Percentiles rank a stretch among this genome's conserved stretches.
phyloP scores from a whole-genome alignment of 768 basidiomycete species.

The Suillus hirtellus region DNA sequence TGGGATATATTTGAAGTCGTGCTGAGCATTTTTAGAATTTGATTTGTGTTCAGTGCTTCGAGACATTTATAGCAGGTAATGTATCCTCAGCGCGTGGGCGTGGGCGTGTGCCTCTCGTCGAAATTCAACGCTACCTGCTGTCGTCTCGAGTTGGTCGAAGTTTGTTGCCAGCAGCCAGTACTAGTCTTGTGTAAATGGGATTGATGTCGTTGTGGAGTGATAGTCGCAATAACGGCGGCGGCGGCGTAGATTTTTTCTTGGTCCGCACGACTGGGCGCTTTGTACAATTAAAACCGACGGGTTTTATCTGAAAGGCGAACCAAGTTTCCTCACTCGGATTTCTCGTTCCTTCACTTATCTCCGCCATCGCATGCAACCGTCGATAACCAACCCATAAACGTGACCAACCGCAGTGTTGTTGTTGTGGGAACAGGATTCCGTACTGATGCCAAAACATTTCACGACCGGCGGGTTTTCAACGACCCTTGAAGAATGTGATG shows the following conservation, averaged over 20 bases:
- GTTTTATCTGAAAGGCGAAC: neutral
- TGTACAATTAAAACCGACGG: neutral
- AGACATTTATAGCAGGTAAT: neutral
- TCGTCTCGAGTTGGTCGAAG: neutral
- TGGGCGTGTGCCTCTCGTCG: neutral
- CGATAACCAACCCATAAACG: neutral
- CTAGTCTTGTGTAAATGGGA: neutral
- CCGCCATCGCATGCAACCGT: neutral
- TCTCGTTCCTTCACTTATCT: neutral
- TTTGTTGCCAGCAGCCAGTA: neutral
- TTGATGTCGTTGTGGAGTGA: neutral
- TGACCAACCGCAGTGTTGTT: neutral
- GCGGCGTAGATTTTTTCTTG: neutral
- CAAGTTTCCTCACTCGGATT: neutral
- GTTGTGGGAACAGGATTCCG: neutral
- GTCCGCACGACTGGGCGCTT: neutral
- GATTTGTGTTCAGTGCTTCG: neutral
- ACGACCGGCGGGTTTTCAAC: neutral
- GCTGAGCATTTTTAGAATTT: neutral
- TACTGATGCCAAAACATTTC: neutral
- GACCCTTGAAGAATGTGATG: neutral
- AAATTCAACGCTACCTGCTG: neutral
- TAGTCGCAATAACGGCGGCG: neutral
- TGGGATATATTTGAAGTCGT: neutral
- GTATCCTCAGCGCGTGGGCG: neutral